Base-by-base conservation (phyloP, 768 basidiomycete genomes). In the Hygrophoropsis aurantiaca region DNA sequence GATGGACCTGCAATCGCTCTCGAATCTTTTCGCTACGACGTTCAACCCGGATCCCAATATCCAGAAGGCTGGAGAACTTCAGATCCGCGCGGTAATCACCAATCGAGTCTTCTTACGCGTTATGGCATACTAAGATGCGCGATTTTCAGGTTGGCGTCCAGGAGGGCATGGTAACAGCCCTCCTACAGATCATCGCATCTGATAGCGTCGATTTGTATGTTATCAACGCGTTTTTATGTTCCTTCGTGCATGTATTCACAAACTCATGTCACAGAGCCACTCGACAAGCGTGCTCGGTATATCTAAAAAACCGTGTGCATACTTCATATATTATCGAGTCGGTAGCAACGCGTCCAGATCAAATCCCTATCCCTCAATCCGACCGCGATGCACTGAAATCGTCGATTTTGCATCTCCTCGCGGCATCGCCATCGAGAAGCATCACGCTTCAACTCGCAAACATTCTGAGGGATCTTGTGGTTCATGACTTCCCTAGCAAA, bases 241-340 rank as follows among this genome's bases (percentile, higher is more conserved):
- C 19, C 16, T 20, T 10, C 8, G 24, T 36, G 16, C 43, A 5
- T 37, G 10, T 10, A 3, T 23, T 46, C 48, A 19, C 2, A 46
- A 21, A 9, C 20, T 43, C 16, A 24, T 49, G 30, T 23, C 40
- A 21, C 63, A 91, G 88, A 47, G 77, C 88, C 20, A 90, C 86
- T 46, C 87, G 90, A 33, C 90, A 93, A 58, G 86, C 92, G 0
- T 85, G 87, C 55, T 78, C 86, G 11, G 88, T 95, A 18, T 95
- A 86, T 79, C 75, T 94, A 58, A 95, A 95, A 70, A 95, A 95
- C 65, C 86, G 93, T 58, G 81, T 94, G 50, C 77, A 80, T 46
- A 73, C 75, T 5, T 76, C 76, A 16, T 94, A 92, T 61, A 63
- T 74, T 51, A 57, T 81, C 57, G 80, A 83, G 48, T 40, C 44